These are phyloP conservation scores for Boletus speciosus DNA, from an alignment of 768 basidiomycete species.

Conservation along the genomic window DNA sequence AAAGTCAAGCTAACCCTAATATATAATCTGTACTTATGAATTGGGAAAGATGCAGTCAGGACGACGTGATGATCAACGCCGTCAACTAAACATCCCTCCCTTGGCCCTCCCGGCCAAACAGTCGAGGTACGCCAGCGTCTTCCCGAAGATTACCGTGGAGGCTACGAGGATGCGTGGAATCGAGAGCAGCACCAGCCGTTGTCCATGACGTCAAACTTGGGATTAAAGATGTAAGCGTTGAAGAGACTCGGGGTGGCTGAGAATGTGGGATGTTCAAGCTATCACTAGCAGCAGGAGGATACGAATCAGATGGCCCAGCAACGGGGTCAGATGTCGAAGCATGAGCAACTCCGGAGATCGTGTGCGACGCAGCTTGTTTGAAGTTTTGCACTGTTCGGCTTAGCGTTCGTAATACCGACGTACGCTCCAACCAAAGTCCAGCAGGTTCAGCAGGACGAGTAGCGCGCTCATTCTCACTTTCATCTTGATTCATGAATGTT, in stretches of 20 bases:
- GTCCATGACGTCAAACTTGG: slow-evolving; percentile 37
- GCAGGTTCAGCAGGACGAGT: neutral
- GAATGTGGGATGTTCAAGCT: slow-evolving; percentile 10
- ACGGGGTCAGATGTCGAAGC: slow-evolving; percentile 10
- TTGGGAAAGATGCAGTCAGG: neutral
- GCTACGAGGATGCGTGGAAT: slow-evolving; percentile 14
- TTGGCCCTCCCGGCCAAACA: slow-evolving; percentile 26
- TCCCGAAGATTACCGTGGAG: slow-evolving; percentile 11
- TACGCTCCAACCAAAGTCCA: slow-evolving; percentile 38
- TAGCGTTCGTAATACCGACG: slow-evolving; percentile 52
- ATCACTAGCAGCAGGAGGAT: slow-evolving; percentile 1
- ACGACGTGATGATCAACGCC: neutral
- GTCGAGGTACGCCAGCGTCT: slow-evolving; percentile 21
- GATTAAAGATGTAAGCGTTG: slow-evolving; percentile 27
- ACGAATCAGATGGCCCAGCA: neutral
- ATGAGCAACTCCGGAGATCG: slow-evolving; percentile 23
- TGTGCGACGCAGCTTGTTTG: slow-evolving; percentile 31
- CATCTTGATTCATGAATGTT: slow-evolving; percentile 63
- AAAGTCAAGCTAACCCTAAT: neutral
- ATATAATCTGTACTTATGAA: slow-evolving; percentile 7
- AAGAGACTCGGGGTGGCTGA: slow-evolving; percentile 23
- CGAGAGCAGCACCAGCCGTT: slow-evolving; percentile 21
- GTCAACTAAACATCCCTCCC: slow-evolving; percentile 22
- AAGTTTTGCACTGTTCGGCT: slow-evolving; percentile 54
- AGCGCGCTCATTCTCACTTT: slow-evolving; percentile 20